Evolutionary conservation across 345 rosid genomes (phyloP), one percentile per base, ranked within the genome.

Genomic region (Pelargonium nanum): DNA sequence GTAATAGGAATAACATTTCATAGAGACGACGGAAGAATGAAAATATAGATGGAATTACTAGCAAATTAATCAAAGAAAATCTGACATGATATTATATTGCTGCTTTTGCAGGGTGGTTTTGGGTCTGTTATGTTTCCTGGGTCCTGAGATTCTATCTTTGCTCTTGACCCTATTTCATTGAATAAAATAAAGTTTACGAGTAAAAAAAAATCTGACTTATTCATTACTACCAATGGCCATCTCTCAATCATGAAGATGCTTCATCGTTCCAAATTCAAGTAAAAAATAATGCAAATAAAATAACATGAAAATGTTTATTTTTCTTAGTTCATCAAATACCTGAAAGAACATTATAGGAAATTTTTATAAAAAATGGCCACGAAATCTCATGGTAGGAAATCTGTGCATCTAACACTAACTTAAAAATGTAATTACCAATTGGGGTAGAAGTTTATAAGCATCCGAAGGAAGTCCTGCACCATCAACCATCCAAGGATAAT

Each of bases 401-500:
- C 15, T 40, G 48, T 12, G 48, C n/a, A n/a, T 40, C 10, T 40
- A 40, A 40, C 48, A 6, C 15, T 28, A 30, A 56, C 60, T 26
- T 3, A 17, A 26, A 57, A 20, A 6, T 53, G 10, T 26, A 45
- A 20, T 68, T 80, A 89, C 99, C 95, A 94, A 51, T 77, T 77
- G 77, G 24, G 85, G 85, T 64, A 88, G 84, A 77, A 82, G 91
- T 80, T 90, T 82, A 60, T 78, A 69, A 59, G 95, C 97, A 60
- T 83, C 82, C 68, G 89, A 64, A 62, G 96, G 91, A 51, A 94
- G 79, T 65, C 97, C 97, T 79, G 81, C 96, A 57, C 97, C 99
- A 85, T 94, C 96, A 61, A 76, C 67, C 99, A 86, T 90, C 99
- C 99, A 94, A 70, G 93, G 97, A 70, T 53, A 82, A 62, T 90